phyloP scores from a whole-genome alignment of 192 early-diverging fungal species.

The Podila verticillata region DNA sequence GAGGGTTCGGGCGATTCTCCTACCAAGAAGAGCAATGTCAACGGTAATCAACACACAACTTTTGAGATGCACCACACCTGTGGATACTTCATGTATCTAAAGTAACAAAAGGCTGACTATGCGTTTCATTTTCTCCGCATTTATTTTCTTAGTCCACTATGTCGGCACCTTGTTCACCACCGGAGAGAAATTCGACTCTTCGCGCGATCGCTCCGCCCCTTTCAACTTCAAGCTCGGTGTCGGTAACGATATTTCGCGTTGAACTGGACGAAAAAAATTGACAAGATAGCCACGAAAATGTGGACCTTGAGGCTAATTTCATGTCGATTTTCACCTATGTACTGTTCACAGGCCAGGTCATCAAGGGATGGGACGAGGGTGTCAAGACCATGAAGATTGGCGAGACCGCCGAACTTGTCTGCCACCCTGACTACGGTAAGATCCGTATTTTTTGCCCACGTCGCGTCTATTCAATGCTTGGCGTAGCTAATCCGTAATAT shows the following conservation, averaged over 20 bases:
- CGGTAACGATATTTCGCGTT: constrained; percentile 6
- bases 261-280: too few species aligned
- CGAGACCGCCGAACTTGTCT: constrained; percentile 49
- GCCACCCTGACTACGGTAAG: constrained; percentile 53
- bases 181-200: constrained; percentile 59
- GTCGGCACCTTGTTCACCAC: constrained; percentile 69
- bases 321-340: neutral
- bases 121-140: neutral
- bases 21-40: constrained; percentile 25
- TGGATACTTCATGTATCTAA: neutral
- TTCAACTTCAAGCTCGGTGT: constrained; percentile 47
- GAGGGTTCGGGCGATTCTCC: constrained; percentile 50
- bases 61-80: neutral
- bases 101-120: neutral
- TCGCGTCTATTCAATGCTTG: neutral
- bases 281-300: too few species aligned
- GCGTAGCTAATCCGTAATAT: too few species aligned
- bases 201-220: constrained; percentile 45
- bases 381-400: constrained; percentile 57
- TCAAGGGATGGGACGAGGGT: constrained; percentile 53
- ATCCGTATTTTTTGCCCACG: neutral
- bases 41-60: constrained; percentile 5
- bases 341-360: constrained; percentile 40
- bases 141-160: constrained; percentile 59
- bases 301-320: too few species aligned